phyloP scores from a whole-genome alignment of 306 rosid genomes.

The Pterocarpus santalinus region DNA sequence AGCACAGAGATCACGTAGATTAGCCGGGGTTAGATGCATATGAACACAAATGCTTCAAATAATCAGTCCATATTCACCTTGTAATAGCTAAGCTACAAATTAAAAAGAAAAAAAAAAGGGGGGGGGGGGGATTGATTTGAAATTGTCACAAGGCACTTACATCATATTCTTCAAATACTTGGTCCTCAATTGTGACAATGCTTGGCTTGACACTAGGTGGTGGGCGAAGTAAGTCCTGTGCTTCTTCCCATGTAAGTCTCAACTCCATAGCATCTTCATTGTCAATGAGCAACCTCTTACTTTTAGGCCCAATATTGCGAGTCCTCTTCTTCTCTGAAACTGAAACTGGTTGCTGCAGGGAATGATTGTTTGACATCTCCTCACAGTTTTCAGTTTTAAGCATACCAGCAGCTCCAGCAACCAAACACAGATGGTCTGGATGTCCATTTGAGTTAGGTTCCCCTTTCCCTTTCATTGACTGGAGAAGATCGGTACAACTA shows the following conservation, averaged over 20 bases:
- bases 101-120: too few species aligned
- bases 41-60: slow-evolving; percentile 38
- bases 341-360: slow-evolving; percentile 56
- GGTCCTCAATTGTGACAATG: slow-evolving; percentile 87
- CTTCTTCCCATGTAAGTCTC: slow-evolving; percentile 98
- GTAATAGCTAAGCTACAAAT: slow-evolving; percentile 7
- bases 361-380: slow-evolving; percentile 52
- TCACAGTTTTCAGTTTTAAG: slow-evolving; percentile 61
- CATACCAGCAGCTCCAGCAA: slow-evolving; percentile 58
- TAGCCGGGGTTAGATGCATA: slow-evolving; percentile 37
- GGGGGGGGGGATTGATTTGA: slow-evolving; percentile 28
- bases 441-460: slow-evolving; percentile 56
- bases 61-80: slow-evolving; percentile 12
- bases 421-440: slow-evolving; percentile 56
- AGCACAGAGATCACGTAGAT: slow-evolving; percentile 42
- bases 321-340: slow-evolving; percentile 81
- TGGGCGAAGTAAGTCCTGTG: slow-evolving; percentile 97
- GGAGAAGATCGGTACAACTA: slow-evolving; percentile 59
- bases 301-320: slow-evolving; percentile 90
- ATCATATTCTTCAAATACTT: slow-evolving; percentile 93
- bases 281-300: slow-evolving; percentile 82
- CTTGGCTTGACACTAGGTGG: slow-evolving; percentile 84
- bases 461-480: slow-evolving; percentile 56
- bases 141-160: slow-evolving; percentile 58
- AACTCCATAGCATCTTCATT: slow-evolving; percentile 89